Evolutionary conservation across 169 alveolate species (phyloP).

Genomic region (Cyclospora cayetanensis): DNA sequence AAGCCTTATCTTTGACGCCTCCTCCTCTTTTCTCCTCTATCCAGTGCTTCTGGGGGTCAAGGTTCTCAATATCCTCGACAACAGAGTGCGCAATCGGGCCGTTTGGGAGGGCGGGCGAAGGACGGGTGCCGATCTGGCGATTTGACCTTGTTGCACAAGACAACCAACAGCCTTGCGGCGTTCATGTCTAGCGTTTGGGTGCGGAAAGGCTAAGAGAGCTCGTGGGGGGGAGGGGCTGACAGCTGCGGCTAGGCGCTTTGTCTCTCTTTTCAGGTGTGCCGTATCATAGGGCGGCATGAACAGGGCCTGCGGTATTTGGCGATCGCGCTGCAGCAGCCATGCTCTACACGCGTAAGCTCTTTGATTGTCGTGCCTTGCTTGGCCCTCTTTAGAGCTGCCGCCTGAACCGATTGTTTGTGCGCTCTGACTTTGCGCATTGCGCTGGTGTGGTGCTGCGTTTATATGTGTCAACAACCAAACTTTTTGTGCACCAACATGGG

Average conservation of each 20-base stretch:
- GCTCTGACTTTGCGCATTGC: not conserved
- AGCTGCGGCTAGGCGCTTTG: not conserved
- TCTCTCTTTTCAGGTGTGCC: conserved; percentile 73
- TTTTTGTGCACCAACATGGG: not conserved
- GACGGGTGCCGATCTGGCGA: not conserved
- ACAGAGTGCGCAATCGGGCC: conserved; percentile 72
- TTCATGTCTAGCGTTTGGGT: too few species aligned
- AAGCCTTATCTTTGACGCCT: conserved; percentile 93
- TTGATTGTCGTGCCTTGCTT: not conserved
- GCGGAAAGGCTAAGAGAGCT: too few species aligned
- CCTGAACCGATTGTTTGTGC: not conserved
- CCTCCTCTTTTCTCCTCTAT: conserved; percentile 91
- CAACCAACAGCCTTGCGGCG: too few species aligned
- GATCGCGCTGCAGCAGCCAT: conserved; percentile 79
- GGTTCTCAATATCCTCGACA: conserved; percentile 84
- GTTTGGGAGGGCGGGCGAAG: not conserved
- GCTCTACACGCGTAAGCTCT: conserved; percentile 2
- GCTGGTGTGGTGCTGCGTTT: not conserved
- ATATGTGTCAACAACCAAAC: not conserved
- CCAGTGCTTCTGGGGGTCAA: conserved; percentile 95
- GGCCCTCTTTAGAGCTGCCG: not conserved
- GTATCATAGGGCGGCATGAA: conserved; percentile 83
- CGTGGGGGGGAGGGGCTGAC: not conserved
- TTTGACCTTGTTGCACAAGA: not conserved
- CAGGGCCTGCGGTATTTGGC: conserved; percentile 80